A percentile compares a stretch with the other conserved stretches of the same genome.
Evolutionary conservation across 768 basidiomycete species (phyloP).

Genomic region (Lepiota brunneoincarnata): DNA sequence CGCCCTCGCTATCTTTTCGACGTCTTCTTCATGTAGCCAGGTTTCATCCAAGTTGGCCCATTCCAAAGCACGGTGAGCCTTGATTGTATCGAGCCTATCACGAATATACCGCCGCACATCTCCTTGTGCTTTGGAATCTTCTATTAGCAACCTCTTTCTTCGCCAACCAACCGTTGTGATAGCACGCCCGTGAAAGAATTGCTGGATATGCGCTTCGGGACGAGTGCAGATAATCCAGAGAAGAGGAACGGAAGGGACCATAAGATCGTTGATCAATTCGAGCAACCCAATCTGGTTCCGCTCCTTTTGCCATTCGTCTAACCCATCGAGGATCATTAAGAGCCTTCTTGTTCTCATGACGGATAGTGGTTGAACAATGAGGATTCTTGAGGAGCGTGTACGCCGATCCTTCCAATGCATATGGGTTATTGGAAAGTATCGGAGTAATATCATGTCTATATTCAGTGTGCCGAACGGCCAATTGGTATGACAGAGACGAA

Average conservation of each 20-base stretch:
- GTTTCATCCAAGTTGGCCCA: background rate
- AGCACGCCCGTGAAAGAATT: background rate
- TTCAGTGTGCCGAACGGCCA: background rate
- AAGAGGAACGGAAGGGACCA: background rate
- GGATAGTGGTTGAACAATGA: constrained; percentile 2
- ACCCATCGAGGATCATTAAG: constrained; percentile 12
- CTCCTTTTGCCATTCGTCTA: constrained; percentile 14
- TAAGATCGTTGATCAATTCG: background rate
- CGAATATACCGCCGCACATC: background rate
- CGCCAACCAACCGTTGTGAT: background rate
- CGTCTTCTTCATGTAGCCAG: constrained; percentile 13
- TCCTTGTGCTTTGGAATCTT: constrained; percentile 3
- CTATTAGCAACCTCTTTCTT: background rate
- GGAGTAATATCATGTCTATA: background rate
- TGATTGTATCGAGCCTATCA: background rate
- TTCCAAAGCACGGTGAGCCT: background rate
- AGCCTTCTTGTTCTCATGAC: background rate
- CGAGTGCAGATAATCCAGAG: constrained; percentile 16
- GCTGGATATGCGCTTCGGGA: constrained; percentile 11
- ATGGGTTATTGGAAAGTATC: background rate
- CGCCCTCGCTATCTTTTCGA: constrained; percentile 6
- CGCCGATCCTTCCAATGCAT: background rate
- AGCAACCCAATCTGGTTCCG: constrained; percentile 11
- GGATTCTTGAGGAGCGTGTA: constrained; percentile 7
- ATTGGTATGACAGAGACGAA: constrained; percentile 15